Evolutionary conservation across 805 yeast species (phyloP).

Genomic region (Ogataea nitratoaversa): DNA sequence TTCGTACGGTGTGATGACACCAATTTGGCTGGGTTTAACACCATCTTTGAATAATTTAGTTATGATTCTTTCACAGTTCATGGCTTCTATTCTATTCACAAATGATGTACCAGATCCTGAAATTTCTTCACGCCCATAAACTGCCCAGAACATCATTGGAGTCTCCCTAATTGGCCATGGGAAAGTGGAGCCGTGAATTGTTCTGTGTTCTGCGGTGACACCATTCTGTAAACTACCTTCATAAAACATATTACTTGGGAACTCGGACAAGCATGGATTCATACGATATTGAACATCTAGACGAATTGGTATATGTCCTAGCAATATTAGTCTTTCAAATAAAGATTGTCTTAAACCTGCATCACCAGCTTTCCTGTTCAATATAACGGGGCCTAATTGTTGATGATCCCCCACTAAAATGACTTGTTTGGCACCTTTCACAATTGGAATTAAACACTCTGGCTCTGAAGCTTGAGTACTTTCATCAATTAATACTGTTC

Average conservation of each 20-base stretch:
- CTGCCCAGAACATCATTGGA: slow-evolving; percentile 97
- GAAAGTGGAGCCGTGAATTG: slow-evolving; percentile 50
- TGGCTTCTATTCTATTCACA: slow-evolving; percentile 83
- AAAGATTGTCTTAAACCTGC: slow-evolving; percentile 86
- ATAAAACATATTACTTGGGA: slow-evolving; percentile 86
- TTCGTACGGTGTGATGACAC: slow-evolving; percentile 91
- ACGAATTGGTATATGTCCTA: slow-evolving; percentile 82
- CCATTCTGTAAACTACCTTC: slow-evolving; percentile 93
- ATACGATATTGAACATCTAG: slow-evolving; percentile 92
- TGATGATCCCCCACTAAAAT: slow-evolving; percentile 91
- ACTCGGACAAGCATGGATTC: slow-evolving; percentile 86
- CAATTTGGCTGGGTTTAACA: slow-evolving; percentile 74
- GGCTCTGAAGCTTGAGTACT: slow-evolving; percentile 94
- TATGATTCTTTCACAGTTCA: slow-evolving; percentile 77
- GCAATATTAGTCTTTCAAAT: slow-evolving; percentile 76
- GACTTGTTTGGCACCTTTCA: slow-evolving; percentile 85
- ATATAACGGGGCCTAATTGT: slow-evolving; percentile 89
- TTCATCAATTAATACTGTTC: slow-evolving; percentile 85
- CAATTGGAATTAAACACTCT: slow-evolving; percentile 83
- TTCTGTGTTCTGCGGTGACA: slow-evolving; percentile 72
- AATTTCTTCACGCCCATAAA: slow-evolving; percentile 84
- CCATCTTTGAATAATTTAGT: slow-evolving; percentile 74
- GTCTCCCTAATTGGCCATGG: slow-evolving; percentile 87
- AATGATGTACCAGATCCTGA: slow-evolving; percentile 77
- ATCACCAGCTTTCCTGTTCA: slow-evolving; percentile 73